A percentile compares a stretch with the other conserved stretches of the same genome.
Evolutionary conservation across 306 rosid genomes (phyloP).

Genomic region (Quercus agrifolia): DNA sequence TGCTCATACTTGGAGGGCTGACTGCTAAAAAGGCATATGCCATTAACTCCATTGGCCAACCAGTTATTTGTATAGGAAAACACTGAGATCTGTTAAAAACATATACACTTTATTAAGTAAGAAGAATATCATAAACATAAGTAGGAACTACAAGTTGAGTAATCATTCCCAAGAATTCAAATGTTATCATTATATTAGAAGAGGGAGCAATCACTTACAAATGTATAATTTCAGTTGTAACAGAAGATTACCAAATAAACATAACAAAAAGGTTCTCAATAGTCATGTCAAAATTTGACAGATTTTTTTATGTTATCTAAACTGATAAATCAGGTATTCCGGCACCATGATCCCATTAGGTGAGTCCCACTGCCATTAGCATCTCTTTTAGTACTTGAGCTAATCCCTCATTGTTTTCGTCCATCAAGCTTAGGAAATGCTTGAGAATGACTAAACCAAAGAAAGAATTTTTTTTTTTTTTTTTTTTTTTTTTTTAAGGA

Average conservation of each 20-base stretch:
- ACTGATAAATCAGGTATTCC: no score
- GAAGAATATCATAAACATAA: background rate
- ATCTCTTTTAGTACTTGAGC: no score
- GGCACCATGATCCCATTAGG: no score
- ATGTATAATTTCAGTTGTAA: background rate
- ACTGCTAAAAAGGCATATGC: constrained; percentile 90
- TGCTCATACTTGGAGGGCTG: constrained; percentile 82
- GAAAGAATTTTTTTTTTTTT: no score
- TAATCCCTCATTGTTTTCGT: no score
- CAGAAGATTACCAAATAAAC: background rate
- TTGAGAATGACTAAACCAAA: background rate
- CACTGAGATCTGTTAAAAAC: constrained; percentile 66
- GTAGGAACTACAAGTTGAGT: background rate
- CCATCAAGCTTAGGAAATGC: background rate
- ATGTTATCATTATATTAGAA: background rate
- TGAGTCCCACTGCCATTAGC: no score
- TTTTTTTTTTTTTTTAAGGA: no score
- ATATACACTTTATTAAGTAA: background rate
- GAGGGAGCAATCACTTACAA: background rate
- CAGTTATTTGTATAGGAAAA: constrained; percentile 81
- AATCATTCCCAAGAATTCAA: background rate
- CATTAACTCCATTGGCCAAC: constrained; percentile 91
- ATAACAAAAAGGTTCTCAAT: background rate
- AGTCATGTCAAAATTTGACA: background rate
- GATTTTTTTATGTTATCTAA: no score